Evolutionary conservation across 208 protist species (phyloP), one percentile per base, ranked within the genome.

Genomic region (Trypanosoma caninum): DNA sequence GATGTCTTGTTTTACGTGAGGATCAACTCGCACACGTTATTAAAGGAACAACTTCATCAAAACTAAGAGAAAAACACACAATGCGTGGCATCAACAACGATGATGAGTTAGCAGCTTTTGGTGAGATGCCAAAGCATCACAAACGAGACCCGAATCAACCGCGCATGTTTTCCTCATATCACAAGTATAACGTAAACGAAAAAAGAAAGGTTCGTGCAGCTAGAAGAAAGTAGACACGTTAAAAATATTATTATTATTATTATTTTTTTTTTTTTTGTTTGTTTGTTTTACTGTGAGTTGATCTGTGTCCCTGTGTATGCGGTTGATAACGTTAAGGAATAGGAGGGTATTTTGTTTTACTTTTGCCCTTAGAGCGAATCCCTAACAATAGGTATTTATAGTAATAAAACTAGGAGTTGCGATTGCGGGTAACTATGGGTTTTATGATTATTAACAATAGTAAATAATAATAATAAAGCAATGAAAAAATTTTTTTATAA

Each of bases 121-220:
- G 87, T 25, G 74, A 86, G 46, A 62, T 71, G 30, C 65, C 68
- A n/a, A 67, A 82, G 53, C 67, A 60, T 27, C 84, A 76, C 46
- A 89, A 87, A 59, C 68, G 75, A 30, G 74, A 96, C 52, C 65
- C 86, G 3, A 74, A 68, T 5, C 70, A 85, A 41, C 82, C 78
- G 13, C 76, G 78, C 3, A 69, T 78, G 46, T 68, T 59, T 31
- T 91, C 82, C 0, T 91, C 85, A 7, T 96, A 96, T 59, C 81
- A 93, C 48, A 85, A 74, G 53, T 96, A 91, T 72, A 96, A 96
- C 62, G 70, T 96, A 23, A 96, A 96, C 40, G 89, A 96, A 53
- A 82, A 80, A 45, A 86, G 81, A 58, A 96, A 96, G 79, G 76
- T 47, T n/a, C 76, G 86, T 25, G 89, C 89, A 1, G 79, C 76